Percentiles rank a stretch among this genome's conserved stretches.
Conservation (phyloP, 495 filamentous ascomycete genomes). For the Antarctomyces pellizariae region DNA sequence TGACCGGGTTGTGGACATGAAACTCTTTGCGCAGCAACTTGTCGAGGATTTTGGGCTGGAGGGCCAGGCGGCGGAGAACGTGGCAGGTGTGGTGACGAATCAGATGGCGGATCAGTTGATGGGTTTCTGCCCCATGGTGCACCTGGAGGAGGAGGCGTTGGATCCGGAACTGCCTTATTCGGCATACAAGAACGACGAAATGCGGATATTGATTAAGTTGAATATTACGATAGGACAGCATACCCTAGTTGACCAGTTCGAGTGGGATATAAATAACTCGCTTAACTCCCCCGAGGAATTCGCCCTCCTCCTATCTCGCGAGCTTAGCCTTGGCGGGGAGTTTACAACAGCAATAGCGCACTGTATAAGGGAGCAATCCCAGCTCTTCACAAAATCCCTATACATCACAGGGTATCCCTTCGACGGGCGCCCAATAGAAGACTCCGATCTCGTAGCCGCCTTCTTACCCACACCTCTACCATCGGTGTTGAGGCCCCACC, state of each 20-base stretch:
- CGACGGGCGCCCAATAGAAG: slow-evolving; percentile 80
- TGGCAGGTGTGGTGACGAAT: slow-evolving; percentile 54
- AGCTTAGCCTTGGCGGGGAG: slow-evolving; percentile 82
- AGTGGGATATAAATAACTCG: slow-evolving; percentile 96
- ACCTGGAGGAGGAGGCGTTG: slow-evolving; percentile 70
- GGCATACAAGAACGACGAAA: slow-evolving; percentile 95
- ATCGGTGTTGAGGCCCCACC: slow-evolving; percentile 66
- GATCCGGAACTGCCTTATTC: slow-evolving; percentile 78
- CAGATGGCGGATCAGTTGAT: slow-evolving; percentile 75
- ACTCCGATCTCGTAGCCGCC: slow-evolving; percentile 60
- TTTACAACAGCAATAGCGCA: slow-evolving; percentile 96
- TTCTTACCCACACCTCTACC: slow-evolving; percentile 72
- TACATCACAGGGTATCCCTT: slow-evolving; percentile 88
- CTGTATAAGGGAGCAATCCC: slow-evolving; percentile 83
- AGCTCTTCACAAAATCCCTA: slow-evolving; percentile 79
- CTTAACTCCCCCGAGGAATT: slow-evolving; percentile 87
- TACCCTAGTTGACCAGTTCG: slow-evolving; percentile 89
- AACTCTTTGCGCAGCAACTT: slow-evolving; percentile 67
- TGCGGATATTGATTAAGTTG: slow-evolving; percentile 84
- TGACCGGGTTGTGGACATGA: slow-evolving; percentile 54
- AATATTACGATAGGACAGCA: slow-evolving; percentile 95
- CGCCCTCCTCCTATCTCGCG: slow-evolving; percentile 64
- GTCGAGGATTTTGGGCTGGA: slow-evolving; percentile 74
- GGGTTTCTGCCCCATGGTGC: slow-evolving; percentile 80
- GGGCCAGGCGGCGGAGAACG: slow-evolving; percentile 35